Base-by-base conservation (phyloP, 192 early-diverging fungal genomes). In the Geosiphon pyriformis region DNA sequence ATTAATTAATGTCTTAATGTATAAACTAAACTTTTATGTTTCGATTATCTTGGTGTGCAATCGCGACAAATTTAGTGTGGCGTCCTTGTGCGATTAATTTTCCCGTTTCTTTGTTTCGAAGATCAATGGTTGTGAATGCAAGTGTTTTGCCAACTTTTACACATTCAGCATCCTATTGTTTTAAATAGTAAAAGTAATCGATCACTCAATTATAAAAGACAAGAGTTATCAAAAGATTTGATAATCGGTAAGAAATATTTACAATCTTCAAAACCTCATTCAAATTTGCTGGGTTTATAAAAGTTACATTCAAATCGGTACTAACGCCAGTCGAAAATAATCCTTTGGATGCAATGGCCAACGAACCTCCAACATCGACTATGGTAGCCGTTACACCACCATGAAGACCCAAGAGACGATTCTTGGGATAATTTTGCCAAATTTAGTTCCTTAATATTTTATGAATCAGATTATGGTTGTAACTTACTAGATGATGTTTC, bases 231-330 rank as follows among this genome's bases (percentile, higher is more conserved):
- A 70, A 35, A 54, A 46, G 32, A 42, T 33, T 11, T 65, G 2
- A 55, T 49, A 6, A 12, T 23, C 1, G 12, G 2, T 12, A 25
- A 37, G 20, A 29, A 37, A 49, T 42, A 47, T 65, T 62, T 77
- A 79, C 81, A 37, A 84, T 74, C 2, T 46, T 53, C 1, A 84
- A 49, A 25, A 64, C 74, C 29, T 84, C 78, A 17, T 74, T 76
- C 23, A 75, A 35, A 53, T 75, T 80, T 31, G 76, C 80, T 7
- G 75, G 57, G 1, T 79, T 78, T 7, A 84, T 59, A 67, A 79
- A 84, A 48, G 77, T 78, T 8, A 84, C 62, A 55, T 84, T 84
- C 27, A 84, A 55, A 72, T 84, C 82, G 22, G 83, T 84, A 25
- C 77, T 79, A 3, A 84, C 75, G 23, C 83, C 83, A 20, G 83